phyloP scores from a whole-genome alignment of 345 rosid species.

The Tarenaya hassleriana region DNA sequence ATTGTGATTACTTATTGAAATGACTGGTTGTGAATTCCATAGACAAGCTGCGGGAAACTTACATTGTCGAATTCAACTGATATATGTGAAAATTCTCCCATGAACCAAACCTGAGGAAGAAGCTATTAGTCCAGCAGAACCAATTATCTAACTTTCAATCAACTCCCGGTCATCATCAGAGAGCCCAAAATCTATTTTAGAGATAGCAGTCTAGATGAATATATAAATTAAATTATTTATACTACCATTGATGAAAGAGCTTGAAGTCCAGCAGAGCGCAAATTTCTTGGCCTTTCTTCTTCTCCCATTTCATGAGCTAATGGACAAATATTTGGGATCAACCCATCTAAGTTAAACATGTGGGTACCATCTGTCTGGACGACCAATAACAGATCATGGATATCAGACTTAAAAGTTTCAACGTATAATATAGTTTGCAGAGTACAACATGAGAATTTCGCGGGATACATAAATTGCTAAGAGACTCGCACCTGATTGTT shows the following conservation, averaged over 20 bases:
- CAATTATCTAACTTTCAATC: neutral
- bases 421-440: neutral
- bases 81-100: constrained; percentile 71
- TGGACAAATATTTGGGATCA: constrained; percentile 56
- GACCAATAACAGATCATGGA: neutral
- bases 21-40: neutral
- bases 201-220: constrained; percentile 1
- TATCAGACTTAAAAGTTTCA: constrained; percentile 10
- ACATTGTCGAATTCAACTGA: constrained; percentile 63
- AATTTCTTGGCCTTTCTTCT: constrained; percentile 30
- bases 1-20: neutral
- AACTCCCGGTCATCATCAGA: neutral
- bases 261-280: constrained; percentile 60
- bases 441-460: neutral
- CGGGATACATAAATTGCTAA: constrained; percentile 13
- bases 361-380: constrained; percentile 60
- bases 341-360: constrained; percentile 63
- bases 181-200: neutral
- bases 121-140: neutral
- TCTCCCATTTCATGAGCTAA: constrained; percentile 60
- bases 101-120: constrained; percentile 56
- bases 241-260: constrained; percentile 62
- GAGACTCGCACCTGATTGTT: constrained; percentile 51
- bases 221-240: neutral
- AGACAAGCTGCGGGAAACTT: constrained; percentile 25